Conservation (phyloP, 257 asterid species). For the Solanum pennellii region DNA sequence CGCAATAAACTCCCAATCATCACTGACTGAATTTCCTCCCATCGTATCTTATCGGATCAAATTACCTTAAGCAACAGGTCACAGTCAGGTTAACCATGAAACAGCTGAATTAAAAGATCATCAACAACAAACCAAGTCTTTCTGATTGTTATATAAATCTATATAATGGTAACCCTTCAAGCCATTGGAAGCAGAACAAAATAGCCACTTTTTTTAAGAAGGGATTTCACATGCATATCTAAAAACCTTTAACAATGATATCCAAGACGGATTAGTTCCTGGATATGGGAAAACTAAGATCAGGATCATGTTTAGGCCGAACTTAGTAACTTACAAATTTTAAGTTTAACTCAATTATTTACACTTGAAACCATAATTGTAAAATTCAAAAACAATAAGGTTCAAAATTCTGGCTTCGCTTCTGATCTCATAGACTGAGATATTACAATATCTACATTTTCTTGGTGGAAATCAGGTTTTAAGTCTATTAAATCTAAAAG, state of each 20-base stretch:
- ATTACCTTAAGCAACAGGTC: neutral
- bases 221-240: neutral
- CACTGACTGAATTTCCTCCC: slow-evolving; percentile 65
- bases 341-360: neutral
- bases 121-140: neutral
- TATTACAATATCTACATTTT: neutral
- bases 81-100: neutral
- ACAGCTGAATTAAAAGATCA: neutral
- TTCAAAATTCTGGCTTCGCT: neutral
- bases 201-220: neutral
- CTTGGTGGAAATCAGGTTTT: neutral
- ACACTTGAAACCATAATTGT: neutral
- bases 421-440: neutral
- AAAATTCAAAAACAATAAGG: neutral
- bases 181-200: neutral
- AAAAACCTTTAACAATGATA: neutral
- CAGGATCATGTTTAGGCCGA: neutral
- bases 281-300: neutral
- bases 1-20: slow-evolving; percentile 67
- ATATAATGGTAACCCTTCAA: neutral
- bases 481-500: neutral
- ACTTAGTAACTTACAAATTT: neutral
- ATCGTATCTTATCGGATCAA: slow-evolving; percentile 3
- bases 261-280: neutral
- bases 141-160: neutral